These are phyloP conservation scores for Byssothecium circinans DNA, from an alignment of 2,329 filamentous ascomycete species.

Conservation along the genomic window DNA sequence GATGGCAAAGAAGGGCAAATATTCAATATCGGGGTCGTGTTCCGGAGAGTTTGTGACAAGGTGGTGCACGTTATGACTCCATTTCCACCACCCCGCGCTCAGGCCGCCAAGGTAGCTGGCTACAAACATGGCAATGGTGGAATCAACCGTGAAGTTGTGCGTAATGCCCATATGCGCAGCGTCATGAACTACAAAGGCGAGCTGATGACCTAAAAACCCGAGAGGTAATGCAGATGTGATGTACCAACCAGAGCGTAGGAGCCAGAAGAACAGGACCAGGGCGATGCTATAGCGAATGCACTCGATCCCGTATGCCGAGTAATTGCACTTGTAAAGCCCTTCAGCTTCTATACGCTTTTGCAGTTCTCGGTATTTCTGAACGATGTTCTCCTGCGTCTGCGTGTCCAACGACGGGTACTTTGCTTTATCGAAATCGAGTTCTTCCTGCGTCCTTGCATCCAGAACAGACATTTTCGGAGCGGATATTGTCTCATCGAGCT, in stretches of 20 bases:
- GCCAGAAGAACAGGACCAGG: conserved; percentile 60
- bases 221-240: conserved; percentile 71
- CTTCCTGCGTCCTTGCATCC: conserved; percentile 71
- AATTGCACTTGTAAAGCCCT: conserved; percentile 83
- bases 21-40: conserved; percentile 91
- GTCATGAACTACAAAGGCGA: conserved; percentile 92
- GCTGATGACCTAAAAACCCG: conserved; percentile 88
- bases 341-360: conserved; percentile 71
- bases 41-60: conserved; percentile 94
- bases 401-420: conserved; percentile 80
- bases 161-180: conserved; percentile 98
- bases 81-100: conserved; percentile 96
- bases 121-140: conserved; percentile 83
- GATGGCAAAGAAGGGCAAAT: conserved; percentile 70
- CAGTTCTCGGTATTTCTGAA: conserved; percentile 78
- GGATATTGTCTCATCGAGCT: conserved; percentile 37
- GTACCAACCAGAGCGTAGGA: conserved; percentile 48
- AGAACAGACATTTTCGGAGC: conserved; percentile 62
- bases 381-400: conserved; percentile 72
- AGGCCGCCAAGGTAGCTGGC: conserved; percentile 88
- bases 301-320: conserved; percentile 77
- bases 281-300: conserved; percentile 70
- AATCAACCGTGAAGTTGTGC: conserved; percentile 81
- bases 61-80: conserved; percentile 94
- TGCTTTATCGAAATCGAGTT: conserved; percentile 73